Evolutionary conservation across 768 basidiomycete species (phyloP), one percentile per base, ranked within the genome.

Genomic region (Suillus clintonianus): DNA sequence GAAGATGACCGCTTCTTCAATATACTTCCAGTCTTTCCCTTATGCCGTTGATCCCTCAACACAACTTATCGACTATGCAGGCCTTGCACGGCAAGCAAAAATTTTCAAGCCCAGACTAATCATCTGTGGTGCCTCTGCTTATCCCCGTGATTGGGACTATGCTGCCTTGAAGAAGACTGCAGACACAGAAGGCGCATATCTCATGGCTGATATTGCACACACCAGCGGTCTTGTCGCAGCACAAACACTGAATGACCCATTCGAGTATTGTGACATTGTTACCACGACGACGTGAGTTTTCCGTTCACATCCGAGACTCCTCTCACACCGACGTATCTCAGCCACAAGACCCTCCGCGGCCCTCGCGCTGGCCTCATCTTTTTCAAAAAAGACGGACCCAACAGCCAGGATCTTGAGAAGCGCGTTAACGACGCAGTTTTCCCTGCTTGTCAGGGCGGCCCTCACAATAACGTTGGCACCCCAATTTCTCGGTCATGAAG

Each of bases 1-100:
- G 85, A 99, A 99, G 81, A 99, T 99, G 89, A 98, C 97, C 39
- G 94, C 97, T 41, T 99, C 97, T 27, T 99, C 97, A 22, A 98
- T 99, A 81, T 99, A 99, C 84, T 99, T 99, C 91, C 96, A 99
- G 76, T 97, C 97, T 42, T 84, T 97, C 74, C 97, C 97, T 53
- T 99, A 99, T 71, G 88, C 85, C 55, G 89, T 96, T 63, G 86
- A 89, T 72, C 89, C 91, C 55, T 79, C 87, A 50, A 92, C 90
- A 61, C 90, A 97, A 74, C 84, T 97, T 68, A 87, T 99, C 69
- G 96, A 98, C 82, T 99, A 98, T 78, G 81, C 79, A 41, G 83
- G 78, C 32, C 86, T 99, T 71, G 86, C 87, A 59, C 82, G 86
- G 65, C 94, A 97, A 76, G 96, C 96, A 58, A 90, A 91, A 73